Evolutionary conservation across 2,329 filamentous ascomycete genomes (phyloP).

Genomic region (Venturia aucupariae): DNA sequence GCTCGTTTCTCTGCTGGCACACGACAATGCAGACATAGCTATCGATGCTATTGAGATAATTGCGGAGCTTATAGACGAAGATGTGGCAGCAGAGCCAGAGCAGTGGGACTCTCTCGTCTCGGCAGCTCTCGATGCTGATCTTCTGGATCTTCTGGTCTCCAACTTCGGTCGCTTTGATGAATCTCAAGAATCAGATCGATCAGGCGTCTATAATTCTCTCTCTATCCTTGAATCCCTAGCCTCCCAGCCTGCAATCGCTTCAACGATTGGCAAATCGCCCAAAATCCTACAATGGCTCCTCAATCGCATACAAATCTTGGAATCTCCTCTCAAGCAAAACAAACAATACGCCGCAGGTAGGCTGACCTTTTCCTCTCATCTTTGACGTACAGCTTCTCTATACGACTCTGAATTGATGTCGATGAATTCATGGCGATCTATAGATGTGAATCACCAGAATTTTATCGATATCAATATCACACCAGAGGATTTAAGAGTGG

Average conservation of each 20-base stretch:
- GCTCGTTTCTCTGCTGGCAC: slow-evolving; percentile 72
- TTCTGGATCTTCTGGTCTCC: slow-evolving; percentile 64
- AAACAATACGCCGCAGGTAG: slow-evolving; percentile 65
- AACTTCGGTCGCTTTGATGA: slow-evolving; percentile 78
- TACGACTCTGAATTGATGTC: neutral
- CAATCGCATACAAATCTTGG: slow-evolving; percentile 58
- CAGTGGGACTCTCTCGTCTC: slow-evolving; percentile 72
- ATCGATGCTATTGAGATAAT: slow-evolving; percentile 86
- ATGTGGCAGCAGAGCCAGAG: slow-evolving; percentile 68
- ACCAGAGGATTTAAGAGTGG: neutral
- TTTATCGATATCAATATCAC: neutral
- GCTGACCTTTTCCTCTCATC: neutral
- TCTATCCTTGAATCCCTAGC: slow-evolving; percentile 77
- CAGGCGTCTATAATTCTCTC: slow-evolving; percentile 79
- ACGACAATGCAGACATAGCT: slow-evolving; percentile 95
- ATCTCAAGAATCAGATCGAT: slow-evolving; percentile 57
- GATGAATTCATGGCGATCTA: neutral
- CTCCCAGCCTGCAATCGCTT: slow-evolving; percentile 57
- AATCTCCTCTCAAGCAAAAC: slow-evolving; percentile 69
- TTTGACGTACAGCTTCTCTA: neutral
- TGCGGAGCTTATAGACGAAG: slow-evolving; percentile 85
- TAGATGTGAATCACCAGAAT: neutral
- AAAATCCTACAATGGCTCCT: slow-evolving; percentile 69
- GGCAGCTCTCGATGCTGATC: slow-evolving; percentile 53
- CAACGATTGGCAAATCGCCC: slow-evolving; percentile 61